Evolutionary conservation across 2,329 filamentous ascomycete genomes (phyloP).

Genomic region (Ceratocystis variospora): DNA sequence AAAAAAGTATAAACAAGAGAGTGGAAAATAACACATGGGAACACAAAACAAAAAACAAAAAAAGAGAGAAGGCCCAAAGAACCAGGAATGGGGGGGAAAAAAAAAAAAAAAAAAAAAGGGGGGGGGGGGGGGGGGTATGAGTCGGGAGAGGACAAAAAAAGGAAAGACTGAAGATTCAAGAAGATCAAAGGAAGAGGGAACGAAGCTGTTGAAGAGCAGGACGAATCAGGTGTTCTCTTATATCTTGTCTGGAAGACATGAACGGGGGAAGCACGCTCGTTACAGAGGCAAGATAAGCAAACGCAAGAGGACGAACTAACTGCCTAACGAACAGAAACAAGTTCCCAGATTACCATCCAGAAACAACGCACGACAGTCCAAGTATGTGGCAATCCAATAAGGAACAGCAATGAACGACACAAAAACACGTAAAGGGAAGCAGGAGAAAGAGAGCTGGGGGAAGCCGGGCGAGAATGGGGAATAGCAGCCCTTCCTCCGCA

Average conservation of each 20-base stretch:
- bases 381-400: neutral
- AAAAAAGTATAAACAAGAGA: no score
- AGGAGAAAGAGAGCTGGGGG: neutral
- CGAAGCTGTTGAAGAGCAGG: neutral
- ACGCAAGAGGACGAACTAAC: neutral
- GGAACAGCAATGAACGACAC: conserved; percentile 1
- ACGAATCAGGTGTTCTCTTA: neutral
- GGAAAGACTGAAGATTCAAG: neutral
- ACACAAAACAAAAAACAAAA: no score
- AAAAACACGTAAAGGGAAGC: neutral
- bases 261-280: neutral
- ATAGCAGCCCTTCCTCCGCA: no score
- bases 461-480: neutral
- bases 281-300: neutral
- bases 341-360: neutral
- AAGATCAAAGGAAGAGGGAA: neutral
- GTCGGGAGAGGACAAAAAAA: neutral
- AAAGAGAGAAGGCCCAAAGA: no score
- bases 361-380: neutral
- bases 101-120: no score
- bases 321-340: neutral
- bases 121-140: neutral
- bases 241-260: neutral
- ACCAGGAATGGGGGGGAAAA: no score
- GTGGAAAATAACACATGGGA: no score